Evolutionary conservation across 2,329 filamentous ascomycete species (phyloP), one percentile per base, ranked within the genome.

Genomic region (Epichloe sibirici): DNA sequence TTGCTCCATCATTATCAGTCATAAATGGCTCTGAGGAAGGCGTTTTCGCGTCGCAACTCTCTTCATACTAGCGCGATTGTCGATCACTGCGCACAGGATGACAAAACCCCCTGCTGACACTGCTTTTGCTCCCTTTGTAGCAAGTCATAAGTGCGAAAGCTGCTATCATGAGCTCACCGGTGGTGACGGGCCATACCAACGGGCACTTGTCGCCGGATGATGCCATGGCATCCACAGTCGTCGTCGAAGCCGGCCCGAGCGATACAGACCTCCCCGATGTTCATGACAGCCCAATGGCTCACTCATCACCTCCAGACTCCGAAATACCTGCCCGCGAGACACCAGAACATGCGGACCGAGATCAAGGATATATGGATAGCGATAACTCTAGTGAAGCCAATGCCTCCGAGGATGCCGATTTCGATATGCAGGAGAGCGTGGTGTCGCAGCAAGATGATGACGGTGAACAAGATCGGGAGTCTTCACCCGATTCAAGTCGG

Each of bases 191-290:
- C 70, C 74, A 81, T 64, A 75, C 78, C 63, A 87, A 89, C 70
- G 85, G 85, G 65, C 78, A 83, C 68, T 65, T 74, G 61, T 79
- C 79, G 65, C 76, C 79, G 60, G 69, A 74, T 58, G 72, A 74
- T 60, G 70, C 74, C 59, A 68, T 64, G 54, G 65, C 63, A 51
- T 66, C 68, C 52, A 63, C 65, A 55, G 61, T 68, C 48, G 66
- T 70, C 57, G 67, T 69, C 56, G 69, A 67, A 48, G 60, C 57
- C 45, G 58, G 55, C 48, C 58, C 51, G 53, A 61, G 58, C 69
- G 87, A 89, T 61, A 88, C 82, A 75, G 87, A 90, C 61, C 76
- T 86, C 55, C 90, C 87, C 62, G 86, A 94, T 63, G 74, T 79
- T 60, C 78, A 79, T 64, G 79, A 85, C 62, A 75, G 73, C 58